A percentile compares a stretch with the other conserved stretches of the same genome.
phyloP scores from a whole-genome alignment of 1,139 yeast genomes.

The Yamadazyma jaroonii region DNA sequence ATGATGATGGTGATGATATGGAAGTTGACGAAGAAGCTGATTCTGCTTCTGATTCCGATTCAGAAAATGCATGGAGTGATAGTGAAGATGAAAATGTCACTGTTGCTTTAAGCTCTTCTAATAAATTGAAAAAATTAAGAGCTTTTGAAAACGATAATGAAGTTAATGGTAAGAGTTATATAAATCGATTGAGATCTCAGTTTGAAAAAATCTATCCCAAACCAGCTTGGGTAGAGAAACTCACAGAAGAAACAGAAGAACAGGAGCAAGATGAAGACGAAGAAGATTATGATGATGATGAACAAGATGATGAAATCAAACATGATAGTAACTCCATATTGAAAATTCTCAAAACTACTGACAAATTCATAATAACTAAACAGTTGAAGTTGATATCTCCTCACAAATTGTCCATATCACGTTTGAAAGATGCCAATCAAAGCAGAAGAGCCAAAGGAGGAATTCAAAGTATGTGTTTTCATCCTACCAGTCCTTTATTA shows the following conservation, averaged over 20 bases:
- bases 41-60: conserved; percentile 18
- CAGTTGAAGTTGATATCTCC: conserved; percentile 66
- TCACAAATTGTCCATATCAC: conserved; percentile 64
- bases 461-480: conserved; percentile 81
- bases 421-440: conserved; percentile 84
- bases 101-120: conserved; percentile 59
- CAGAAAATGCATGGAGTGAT: conserved; percentile 73
- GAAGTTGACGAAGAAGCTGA: conserved; percentile 51
- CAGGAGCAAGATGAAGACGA: conserved; percentile 23
- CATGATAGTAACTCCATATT: conserved; percentile 53
- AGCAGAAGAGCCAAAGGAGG: conserved; percentile 70
- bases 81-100: conserved; percentile 81
- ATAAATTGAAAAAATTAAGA: conserved; percentile 71
- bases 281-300: conserved; percentile 13
- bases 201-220: conserved; percentile 84
- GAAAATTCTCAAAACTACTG: conserved; percentile 57
- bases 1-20: conserved; percentile 53
- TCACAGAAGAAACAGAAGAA: conserved; percentile 19
- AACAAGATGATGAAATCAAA: conserved; percentile 17
- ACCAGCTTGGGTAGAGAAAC: conserved; percentile 77
- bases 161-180: conserved; percentile 66
- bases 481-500: conserved; percentile 77
- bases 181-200: conserved; percentile 72
- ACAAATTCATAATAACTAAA: conserved; percentile 51
- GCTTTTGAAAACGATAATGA: conserved; percentile 55